Percentiles rank a stretch among this genome's conserved stretches.
Evolutionary conservation across 129 eudicot genomes (phyloP).

Genomic region (Flaveria linearis): DNA sequence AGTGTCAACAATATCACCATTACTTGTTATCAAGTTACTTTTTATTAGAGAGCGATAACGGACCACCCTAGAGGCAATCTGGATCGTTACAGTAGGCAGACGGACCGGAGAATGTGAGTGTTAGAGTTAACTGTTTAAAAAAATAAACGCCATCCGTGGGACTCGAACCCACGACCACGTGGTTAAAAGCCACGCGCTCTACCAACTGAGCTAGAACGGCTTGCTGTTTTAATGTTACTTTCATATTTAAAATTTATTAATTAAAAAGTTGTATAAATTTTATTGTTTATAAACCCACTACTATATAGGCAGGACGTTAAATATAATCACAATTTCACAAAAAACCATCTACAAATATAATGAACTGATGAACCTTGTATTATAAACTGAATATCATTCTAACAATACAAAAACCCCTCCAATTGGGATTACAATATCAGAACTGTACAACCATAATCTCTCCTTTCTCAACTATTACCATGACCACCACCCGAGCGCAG

Average conservation of each 20-base stretch:
- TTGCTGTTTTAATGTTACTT: background rate
- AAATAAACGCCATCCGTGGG: slow-evolving; percentile 60
- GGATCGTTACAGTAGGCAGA: no score
- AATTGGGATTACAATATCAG: background rate
- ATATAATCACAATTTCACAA: no score
- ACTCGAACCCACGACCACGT: slow-evolving; percentile 99
- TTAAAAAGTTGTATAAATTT: no score
- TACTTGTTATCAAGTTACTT: no score
- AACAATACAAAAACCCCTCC: background rate
- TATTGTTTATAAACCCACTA: no score
- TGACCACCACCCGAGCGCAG: background rate
- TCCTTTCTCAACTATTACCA: slow-evolving; percentile 5
- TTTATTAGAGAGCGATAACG: no score
- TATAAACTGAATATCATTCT: slow-evolving; percentile 1
- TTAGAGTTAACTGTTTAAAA: no score
- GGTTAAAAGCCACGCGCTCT: slow-evolving; percentile 99
- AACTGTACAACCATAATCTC: slow-evolving; percentile 11
- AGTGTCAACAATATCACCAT: no score
- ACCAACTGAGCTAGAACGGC: slow-evolving; percentile 82
- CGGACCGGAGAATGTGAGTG: no score
- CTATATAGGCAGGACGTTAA: no score
- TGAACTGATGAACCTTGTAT: background rate
- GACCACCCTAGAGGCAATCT: no score
- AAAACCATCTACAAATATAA: background rate
- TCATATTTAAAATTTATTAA: no score